phyloP scores from a whole-genome alignment of 2,329 filamentous ascomycete species.

The Cephalotrichum gorgonifer region DNA sequence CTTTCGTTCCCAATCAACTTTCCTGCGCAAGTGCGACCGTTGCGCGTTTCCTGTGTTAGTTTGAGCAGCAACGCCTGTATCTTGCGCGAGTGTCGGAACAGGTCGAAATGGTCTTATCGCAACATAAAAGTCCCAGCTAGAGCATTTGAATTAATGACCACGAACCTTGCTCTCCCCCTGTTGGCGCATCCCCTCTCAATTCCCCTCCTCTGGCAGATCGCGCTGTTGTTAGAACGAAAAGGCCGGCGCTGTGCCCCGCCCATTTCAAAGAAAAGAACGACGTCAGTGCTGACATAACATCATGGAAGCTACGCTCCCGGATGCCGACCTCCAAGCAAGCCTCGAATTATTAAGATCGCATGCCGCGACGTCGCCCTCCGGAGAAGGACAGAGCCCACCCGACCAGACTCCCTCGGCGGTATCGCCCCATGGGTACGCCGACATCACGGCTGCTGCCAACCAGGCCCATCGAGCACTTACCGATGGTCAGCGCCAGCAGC shows the following conservation, averaged over 20 bases:
- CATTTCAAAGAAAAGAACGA: neutral
- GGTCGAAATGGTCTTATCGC: neutral
- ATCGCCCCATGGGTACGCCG: constrained; percentile 34
- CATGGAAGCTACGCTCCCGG: constrained; percentile 3
- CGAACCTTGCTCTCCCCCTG: neutral
- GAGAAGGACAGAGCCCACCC: constrained; percentile 15
- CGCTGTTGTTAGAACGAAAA: neutral
- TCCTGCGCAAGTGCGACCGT: neutral
- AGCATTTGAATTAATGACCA: neutral
- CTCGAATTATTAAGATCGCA: constrained; percentile 27
- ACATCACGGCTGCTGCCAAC: constrained; percentile 23
- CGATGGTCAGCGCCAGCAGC: constrained; percentile 15
- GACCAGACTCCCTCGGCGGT: constrained; percentile 19
- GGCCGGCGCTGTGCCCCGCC: neutral
- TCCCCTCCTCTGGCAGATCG: neutral
- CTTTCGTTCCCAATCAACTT: neutral
- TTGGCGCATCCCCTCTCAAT: too few species aligned
- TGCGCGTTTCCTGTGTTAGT: neutral
- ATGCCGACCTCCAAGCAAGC: constrained; percentile 27
- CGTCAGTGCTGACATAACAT: constrained; percentile 6
- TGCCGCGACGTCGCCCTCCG: constrained; percentile 18
- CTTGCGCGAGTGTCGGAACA: neutral
- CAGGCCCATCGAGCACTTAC: constrained; percentile 12
- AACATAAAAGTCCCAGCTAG: neutral
- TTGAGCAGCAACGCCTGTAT: neutral